Conservation (phyloP, 257 asterid genomes). For the Capsicum rhomboideum region DNA sequence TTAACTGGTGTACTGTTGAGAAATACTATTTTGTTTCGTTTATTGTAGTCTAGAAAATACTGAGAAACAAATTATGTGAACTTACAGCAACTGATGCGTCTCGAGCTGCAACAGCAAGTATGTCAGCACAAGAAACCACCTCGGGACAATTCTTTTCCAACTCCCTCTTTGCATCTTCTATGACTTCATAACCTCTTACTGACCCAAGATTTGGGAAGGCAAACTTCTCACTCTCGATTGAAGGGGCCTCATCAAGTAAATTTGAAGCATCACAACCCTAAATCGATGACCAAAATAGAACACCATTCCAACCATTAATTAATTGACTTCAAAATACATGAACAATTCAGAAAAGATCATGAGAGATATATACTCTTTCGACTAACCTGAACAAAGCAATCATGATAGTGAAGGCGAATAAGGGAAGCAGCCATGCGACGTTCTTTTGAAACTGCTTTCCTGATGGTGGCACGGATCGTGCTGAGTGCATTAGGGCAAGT, state of each 20-base stretch:
- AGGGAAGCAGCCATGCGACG: not conserved
- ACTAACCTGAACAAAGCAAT: not conserved
- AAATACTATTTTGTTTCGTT: not conserved
- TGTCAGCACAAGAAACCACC: not conserved
- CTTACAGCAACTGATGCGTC: not conserved
- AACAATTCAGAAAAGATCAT: too few species aligned
- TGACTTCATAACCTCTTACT: not conserved
- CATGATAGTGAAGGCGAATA: not conserved
- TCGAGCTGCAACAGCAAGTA: not conserved
- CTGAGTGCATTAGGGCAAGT: not conserved
- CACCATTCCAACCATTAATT: not conserved
- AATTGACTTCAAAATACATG: too few species aligned
- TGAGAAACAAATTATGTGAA: not conserved
- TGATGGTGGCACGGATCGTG: not conserved
- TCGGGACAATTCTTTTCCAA: not conserved
- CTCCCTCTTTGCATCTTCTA: not conserved
- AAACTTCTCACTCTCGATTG: not conserved
- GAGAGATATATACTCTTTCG: too few species aligned
- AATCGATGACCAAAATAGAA: not conserved
- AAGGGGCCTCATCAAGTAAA: not conserved
- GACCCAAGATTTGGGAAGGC: not conserved
- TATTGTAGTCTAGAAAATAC: not conserved
- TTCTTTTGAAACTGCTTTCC: not conserved
- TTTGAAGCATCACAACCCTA: not conserved
- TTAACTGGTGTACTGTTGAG: not conserved